Conservation (phyloP, 768 basidiomycete species). For the Trametes meyenii region DNA sequence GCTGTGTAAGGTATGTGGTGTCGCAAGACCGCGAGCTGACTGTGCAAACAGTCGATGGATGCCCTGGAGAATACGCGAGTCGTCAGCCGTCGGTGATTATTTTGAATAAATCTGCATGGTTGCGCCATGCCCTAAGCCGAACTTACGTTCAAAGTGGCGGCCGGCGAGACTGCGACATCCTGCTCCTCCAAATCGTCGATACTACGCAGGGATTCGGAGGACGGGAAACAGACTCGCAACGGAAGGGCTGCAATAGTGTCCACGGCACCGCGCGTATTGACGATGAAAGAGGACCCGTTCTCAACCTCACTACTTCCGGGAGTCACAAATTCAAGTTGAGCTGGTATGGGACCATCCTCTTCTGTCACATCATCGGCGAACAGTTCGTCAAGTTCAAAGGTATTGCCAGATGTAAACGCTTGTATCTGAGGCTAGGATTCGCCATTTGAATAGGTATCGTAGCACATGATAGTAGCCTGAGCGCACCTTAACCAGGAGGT, state of each 20-base stretch:
- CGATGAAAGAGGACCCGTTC: background rate
- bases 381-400: background rate
- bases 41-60: background rate
- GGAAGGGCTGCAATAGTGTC: slow-evolving; percentile 3
- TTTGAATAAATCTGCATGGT: background rate
- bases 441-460: background rate
- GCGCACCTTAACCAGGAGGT: background rate
- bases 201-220: background rate
- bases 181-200: background rate
- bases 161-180: no score
- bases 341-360: background rate
- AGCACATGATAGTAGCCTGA: background rate
- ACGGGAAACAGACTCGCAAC: background rate
- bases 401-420: background rate
- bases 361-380: background rate
- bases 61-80: background rate
- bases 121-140: no score
- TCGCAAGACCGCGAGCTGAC: no score
- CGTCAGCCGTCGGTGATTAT: background rate
- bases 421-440: background rate
- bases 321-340: slow-evolving; percentile 5
- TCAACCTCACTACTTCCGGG: background rate
- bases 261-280: slow-evolving; percentile 3
- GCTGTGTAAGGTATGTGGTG: no score
- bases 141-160: background rate